Evolutionary conservation across 1,139 yeast species (phyloP).

Genomic region (Chernovozyma sophiae-reginae): DNA sequence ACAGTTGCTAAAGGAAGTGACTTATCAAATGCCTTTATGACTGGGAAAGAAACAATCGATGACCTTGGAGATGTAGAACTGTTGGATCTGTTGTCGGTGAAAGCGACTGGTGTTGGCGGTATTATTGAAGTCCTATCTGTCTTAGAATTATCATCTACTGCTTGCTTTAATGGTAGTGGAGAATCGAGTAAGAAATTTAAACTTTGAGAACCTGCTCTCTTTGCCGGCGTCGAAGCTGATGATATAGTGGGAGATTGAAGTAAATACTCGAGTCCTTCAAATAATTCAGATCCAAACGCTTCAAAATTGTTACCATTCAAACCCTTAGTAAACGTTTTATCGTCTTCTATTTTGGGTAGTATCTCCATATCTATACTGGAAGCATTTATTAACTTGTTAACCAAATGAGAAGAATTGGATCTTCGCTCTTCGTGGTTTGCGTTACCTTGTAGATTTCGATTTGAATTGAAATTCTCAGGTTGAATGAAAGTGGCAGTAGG

Average conservation of each 20-base stretch:
- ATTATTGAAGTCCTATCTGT: neutral
- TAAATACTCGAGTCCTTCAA: slow-evolving; percentile 19
- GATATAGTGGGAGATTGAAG: slow-evolving; percentile 10
- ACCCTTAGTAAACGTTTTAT: neutral
- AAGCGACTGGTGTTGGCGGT: neutral
- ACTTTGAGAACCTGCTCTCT: neutral
- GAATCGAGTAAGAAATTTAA: neutral
- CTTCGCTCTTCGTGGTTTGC: neutral
- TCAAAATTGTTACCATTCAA: slow-evolving; percentile 7
- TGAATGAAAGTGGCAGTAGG: neutral
- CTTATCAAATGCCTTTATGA: neutral
- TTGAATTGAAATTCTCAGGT: neutral
- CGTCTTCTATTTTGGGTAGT: neutral
- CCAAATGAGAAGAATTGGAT: neutral
- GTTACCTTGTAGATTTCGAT: no score
- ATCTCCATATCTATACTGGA: slow-evolving; percentile 3
- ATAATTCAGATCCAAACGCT: slow-evolving; percentile 13
- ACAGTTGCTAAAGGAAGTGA: neutral
- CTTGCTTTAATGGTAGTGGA: neutral
- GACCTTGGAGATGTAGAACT: neutral
- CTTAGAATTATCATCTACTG: neutral
- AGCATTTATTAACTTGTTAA: slow-evolving; percentile 1
- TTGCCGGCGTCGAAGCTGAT: neutral
- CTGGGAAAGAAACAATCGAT: neutral
- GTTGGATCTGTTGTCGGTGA: no score